These are phyloP conservation scores for Bretschneidera sinensis DNA, from an alignment of 345 rosid species.

Conservation along the genomic window DNA sequence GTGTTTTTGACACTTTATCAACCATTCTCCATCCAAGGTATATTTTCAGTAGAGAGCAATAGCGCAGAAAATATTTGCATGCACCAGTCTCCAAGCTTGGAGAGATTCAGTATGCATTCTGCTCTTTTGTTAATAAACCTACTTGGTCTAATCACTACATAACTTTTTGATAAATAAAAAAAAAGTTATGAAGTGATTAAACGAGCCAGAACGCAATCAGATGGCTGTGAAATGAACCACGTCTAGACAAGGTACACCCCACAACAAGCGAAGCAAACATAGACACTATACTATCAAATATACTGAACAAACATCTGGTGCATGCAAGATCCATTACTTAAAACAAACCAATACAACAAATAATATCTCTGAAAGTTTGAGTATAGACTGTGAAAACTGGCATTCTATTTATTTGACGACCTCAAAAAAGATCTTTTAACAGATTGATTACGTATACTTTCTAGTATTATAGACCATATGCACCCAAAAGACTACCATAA, in stretches of 20 bases:
- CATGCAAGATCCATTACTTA: not conserved
- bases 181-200: too few species aligned
- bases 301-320: not conserved
- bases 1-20: not conserved
- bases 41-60: not conserved
- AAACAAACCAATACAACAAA: too few species aligned
- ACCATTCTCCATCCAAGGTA: not conserved
- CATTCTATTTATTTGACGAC: not conserved
- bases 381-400: too few species aligned
- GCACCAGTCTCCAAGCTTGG: not conserved
- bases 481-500: not conserved
- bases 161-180: too few species aligned
- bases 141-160: too few species aligned
- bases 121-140: too few species aligned
- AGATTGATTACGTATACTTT: not conserved
- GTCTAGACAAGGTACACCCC: not conserved
- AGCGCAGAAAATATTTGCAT: not conserved
- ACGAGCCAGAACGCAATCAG: too few species aligned
- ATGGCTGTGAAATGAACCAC: too few species aligned
- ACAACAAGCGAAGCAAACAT: not conserved
- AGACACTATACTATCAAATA: too few species aligned
- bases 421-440: not conserved
- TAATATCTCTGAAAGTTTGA: not conserved
- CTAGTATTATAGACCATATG: not conserved
- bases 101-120: too few species aligned